Conservation (phyloP, 192 early-diverging fungal species). For the Linnemannia exigua region DNA sequence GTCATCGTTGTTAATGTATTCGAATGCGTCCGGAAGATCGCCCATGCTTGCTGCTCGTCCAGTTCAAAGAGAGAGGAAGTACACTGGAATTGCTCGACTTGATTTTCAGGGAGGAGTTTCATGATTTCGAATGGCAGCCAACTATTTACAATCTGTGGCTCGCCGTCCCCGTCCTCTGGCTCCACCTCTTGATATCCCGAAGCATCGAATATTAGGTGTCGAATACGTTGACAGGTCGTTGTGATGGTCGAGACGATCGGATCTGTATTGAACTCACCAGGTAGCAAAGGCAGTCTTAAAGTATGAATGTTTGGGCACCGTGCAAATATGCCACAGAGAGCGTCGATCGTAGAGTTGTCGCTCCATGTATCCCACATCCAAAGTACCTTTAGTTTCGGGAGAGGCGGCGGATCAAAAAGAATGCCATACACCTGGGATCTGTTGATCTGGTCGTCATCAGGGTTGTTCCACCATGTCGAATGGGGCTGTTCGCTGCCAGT, state of each 20-base stretch:
- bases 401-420: background rate
- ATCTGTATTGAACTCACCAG: background rate
- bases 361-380: background rate
- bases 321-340: background rate
- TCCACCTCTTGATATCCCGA: background rate
- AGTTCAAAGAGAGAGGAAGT: background rate
- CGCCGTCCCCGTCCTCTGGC: too few relatives aligned
- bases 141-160: background rate
- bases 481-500: background rate
- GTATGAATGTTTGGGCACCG: background rate
- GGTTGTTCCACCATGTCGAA: background rate
- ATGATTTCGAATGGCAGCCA: background rate
- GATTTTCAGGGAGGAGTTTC: background rate
- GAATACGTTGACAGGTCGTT: background rate
- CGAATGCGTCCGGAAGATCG: background rate
- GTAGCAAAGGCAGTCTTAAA: background rate
- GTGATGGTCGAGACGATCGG: background rate
- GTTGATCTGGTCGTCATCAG: background rate
- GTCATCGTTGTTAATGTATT: background rate
- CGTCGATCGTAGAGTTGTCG: background rate
- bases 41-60: background rate
- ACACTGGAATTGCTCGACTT: background rate
- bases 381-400: background rate
- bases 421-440: background rate
- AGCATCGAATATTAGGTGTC: background rate